Conservation (phyloP, 495 filamentous ascomycete genomes). For the Extremus antarcticus region DNA sequence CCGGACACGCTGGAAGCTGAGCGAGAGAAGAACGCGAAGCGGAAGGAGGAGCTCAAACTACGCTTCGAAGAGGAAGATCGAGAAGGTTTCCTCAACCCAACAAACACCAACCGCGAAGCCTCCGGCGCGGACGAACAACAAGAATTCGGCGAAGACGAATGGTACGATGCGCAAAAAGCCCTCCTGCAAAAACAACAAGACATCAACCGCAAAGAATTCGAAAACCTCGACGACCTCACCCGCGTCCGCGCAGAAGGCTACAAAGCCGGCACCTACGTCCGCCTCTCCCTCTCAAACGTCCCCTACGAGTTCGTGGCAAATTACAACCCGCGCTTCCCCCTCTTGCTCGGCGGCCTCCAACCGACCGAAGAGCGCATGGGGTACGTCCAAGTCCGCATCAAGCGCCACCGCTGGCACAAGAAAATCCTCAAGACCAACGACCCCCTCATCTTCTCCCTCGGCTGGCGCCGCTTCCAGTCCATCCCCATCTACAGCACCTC, state of each 20-base stretch:
- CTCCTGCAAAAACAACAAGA: slow-evolving; percentile 84
- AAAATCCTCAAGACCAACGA: slow-evolving; percentile 97
- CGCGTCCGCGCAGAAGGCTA: slow-evolving; percentile 76
- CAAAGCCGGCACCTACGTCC: slow-evolving; percentile 86
- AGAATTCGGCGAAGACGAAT: slow-evolving; percentile 92
- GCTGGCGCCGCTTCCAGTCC: slow-evolving; percentile 93
- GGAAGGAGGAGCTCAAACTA: slow-evolving; percentile 87
- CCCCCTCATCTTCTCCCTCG: slow-evolving; percentile 90
- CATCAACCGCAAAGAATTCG: slow-evolving; percentile 91
- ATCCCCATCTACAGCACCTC: slow-evolving; percentile 89
- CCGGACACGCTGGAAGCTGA: slow-evolving; percentile 58
- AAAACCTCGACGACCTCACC: slow-evolving; percentile 66
- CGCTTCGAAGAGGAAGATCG: slow-evolving; percentile 95
- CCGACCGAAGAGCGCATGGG: slow-evolving; percentile 92
- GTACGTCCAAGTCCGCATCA: slow-evolving; percentile 90
- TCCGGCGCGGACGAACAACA: slow-evolving; percentile 45
- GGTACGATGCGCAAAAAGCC: slow-evolving; percentile 96
- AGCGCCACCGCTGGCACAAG: slow-evolving; percentile 96
- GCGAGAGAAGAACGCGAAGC: slow-evolving; percentile 76
- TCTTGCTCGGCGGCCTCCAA: slow-evolving; percentile 80
- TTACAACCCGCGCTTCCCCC: slow-evolving; percentile 74
- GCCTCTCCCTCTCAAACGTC: slow-evolving; percentile 75
- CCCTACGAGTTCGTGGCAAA: slow-evolving; percentile 84
- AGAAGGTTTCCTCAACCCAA: slow-evolving; percentile 83
- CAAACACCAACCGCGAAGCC: slow-evolving; percentile 54